Conservation (phyloP, 2,329 filamentous ascomycete species). For the Trichoderma koningiopsis region DNA sequence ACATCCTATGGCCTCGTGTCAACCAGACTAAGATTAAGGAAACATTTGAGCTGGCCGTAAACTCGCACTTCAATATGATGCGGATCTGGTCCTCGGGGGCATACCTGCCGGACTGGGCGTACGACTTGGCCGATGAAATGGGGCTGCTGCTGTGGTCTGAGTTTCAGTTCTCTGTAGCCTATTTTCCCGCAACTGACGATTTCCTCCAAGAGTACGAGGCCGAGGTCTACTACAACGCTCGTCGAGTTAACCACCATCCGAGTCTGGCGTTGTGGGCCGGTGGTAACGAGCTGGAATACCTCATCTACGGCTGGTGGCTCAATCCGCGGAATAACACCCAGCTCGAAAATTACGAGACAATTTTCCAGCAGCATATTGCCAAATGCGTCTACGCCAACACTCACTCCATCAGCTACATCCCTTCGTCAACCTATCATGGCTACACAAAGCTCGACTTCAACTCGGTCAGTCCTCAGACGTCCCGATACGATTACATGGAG, state of each 20-base stretch:
- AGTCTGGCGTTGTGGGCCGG: constrained; percentile 57
- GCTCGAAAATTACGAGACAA: constrained; percentile 55
- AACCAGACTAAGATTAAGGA: constrained; percentile 53
- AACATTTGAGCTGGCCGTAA: constrained; percentile 52
- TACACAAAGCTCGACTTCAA: constrained; percentile 53
- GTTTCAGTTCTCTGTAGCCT: constrained; percentile 62
- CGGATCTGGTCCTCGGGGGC: constrained; percentile 63
- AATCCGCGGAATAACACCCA: constrained; percentile 44
- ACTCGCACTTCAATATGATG: constrained; percentile 64
- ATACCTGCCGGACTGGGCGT: constrained; percentile 64
- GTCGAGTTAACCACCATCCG: constrained; percentile 62
- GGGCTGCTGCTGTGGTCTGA: constrained; percentile 65
- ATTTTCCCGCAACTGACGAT: constrained; percentile 56
- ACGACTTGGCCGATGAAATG: constrained; percentile 62
- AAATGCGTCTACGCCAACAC: constrained; percentile 61
- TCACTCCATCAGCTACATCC: constrained; percentile 63
- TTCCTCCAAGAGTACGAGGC: constrained; percentile 57
- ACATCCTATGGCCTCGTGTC: constrained; percentile 45
- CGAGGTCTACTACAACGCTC: constrained; percentile 62
- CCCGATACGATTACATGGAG: constrained; percentile 59
- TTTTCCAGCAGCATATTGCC: constrained; percentile 58
- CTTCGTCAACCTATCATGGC: constrained; percentile 62
- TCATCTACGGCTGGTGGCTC: constrained; percentile 46
- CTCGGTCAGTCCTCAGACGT: constrained; percentile 54
- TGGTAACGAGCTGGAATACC: constrained; percentile 62